These are phyloP conservation scores for Pythium vanterpoolii DNA, from an alignment of 352 stramenopile genomes.

Conservation along the genomic window DNA sequence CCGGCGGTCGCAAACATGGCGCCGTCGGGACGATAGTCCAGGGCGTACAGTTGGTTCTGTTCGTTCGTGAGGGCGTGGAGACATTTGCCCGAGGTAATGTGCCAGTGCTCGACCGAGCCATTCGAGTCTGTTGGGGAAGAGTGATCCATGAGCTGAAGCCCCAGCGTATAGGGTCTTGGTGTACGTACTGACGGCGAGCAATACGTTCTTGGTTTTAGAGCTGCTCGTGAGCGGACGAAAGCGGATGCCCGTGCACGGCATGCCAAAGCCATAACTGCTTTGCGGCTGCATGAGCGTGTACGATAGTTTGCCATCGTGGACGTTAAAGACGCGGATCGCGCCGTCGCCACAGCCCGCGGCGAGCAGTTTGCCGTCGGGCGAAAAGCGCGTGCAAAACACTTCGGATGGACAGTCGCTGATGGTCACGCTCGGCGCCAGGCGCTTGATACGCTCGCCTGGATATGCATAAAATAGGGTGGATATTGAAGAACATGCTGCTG, in stretches of 20 bases:
- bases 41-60: slow-evolving; percentile 87
- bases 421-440: slow-evolving; percentile 71
- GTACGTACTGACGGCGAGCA: slow-evolving; percentile 83
- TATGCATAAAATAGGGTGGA: not conserved
- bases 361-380: slow-evolving; percentile 76
- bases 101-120: slow-evolving; percentile 90
- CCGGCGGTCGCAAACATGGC: slow-evolving; percentile 85
- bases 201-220: slow-evolving; percentile 91
- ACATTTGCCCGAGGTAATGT: slow-evolving; percentile 91
- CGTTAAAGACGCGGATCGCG: slow-evolving; percentile 83
- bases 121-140: slow-evolving; percentile 55
- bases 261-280: slow-evolving; percentile 65
- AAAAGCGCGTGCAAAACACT: slow-evolving; percentile 88
- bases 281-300: slow-evolving; percentile 83
- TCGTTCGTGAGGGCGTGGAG: slow-evolving; percentile 88
- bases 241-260: slow-evolving; percentile 79
- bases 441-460: slow-evolving; percentile 46
- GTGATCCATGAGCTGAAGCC: not conserved
- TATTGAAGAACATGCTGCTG: not conserved
- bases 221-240: slow-evolving; percentile 76
- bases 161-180: too few species aligned
- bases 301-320: slow-evolving; percentile 67
- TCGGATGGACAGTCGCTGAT: slow-evolving; percentile 87
- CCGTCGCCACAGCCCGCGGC: slow-evolving; percentile 84
- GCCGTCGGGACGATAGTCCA: slow-evolving; percentile 87